These are phyloP conservation scores for Clohesyomyces aquaticus DNA, from an alignment of 495 filamentous ascomycete species.

Conservation along the genomic window DNA sequence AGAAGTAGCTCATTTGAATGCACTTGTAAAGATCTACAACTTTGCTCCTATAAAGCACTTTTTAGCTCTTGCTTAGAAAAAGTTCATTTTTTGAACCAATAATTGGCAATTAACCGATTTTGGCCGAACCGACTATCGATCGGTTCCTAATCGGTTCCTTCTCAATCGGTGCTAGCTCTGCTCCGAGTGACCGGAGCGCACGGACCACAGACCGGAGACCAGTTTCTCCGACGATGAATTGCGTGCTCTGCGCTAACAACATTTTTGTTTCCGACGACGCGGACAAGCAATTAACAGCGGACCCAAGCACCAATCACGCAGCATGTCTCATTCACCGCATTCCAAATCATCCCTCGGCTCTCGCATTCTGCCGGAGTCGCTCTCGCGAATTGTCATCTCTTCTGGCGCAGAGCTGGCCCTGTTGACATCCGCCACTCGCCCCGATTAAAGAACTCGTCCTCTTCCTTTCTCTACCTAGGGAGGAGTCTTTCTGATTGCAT, in stretches of 20 bases:
- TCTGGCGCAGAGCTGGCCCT: background rate
- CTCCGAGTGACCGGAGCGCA: too few species aligned
- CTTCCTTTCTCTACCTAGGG: background rate
- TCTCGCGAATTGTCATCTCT: background rate
- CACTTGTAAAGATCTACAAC: too few species aligned
- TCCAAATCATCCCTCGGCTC: background rate
- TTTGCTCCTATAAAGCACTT: too few species aligned
- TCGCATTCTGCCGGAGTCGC: background rate
- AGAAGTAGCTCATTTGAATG: too few species aligned
- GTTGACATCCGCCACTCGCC: too few species aligned
- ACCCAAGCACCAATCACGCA: background rate
- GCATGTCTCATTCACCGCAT: background rate
- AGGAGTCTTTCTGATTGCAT: background rate
- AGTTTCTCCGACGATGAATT: background rate
- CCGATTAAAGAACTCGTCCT: background rate
- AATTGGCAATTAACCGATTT: too few species aligned
- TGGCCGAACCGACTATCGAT: too few species aligned
- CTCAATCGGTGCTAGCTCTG: too few species aligned
- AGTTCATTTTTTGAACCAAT: too few species aligned
- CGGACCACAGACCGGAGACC: background rate
- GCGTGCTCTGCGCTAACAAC: conserved; percentile 5
- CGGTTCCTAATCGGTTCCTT: too few species aligned
- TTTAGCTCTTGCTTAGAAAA: too few species aligned
- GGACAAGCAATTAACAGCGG: conserved; percentile 6
- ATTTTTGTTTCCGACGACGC: conserved; percentile 5